Conservation (phyloP, 108 stramenopile species). For the Cyclotella baltica region DNA sequence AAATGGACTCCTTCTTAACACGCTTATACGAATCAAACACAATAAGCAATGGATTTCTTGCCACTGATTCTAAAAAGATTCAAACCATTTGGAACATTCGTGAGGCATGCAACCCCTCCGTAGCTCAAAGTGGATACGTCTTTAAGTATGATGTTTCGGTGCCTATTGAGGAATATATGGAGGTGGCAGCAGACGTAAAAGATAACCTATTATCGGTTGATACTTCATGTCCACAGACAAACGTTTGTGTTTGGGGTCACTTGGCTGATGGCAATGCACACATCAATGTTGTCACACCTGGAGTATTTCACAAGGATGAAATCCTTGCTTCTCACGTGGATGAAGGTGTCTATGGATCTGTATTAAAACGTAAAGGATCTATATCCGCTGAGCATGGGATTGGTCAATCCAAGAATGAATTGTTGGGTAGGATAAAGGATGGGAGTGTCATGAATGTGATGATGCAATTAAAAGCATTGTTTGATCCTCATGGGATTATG, state of each 20-base stretch:
- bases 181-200: slow-evolving; percentile 69
- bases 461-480: slow-evolving; percentile 64
- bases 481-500: slow-evolving; percentile 84
- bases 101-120: slow-evolving; percentile 74
- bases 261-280: slow-evolving; percentile 97
- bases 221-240: slow-evolving; percentile 59
- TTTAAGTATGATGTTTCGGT: slow-evolving; percentile 97
- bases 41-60: slow-evolving; percentile 85
- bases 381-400: slow-evolving; percentile 99
- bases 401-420: slow-evolving; percentile 89
- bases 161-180: slow-evolving; percentile 73
- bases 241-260: slow-evolving; percentile 81
- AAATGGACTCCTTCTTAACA: slow-evolving; percentile 87
- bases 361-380: slow-evolving; percentile 84
- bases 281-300: slow-evolving; percentile 84
- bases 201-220: slow-evolving; percentile 42
- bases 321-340: slow-evolving; percentile 64
- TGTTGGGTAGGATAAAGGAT: slow-evolving; percentile 58
- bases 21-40: slow-evolving; percentile 50
- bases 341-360: slow-evolving; percentile 74
- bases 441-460: slow-evolving; percentile 58
- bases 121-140: slow-evolving; percentile 66
- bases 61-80: slow-evolving; percentile 81
- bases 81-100: slow-evolving; percentile 80
- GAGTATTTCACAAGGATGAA: slow-evolving; percentile 52